Evolutionary conservation across 2,329 filamentous ascomycete genomes (phyloP).

Genomic region (Neopestalotiopsis clavispora): DNA sequence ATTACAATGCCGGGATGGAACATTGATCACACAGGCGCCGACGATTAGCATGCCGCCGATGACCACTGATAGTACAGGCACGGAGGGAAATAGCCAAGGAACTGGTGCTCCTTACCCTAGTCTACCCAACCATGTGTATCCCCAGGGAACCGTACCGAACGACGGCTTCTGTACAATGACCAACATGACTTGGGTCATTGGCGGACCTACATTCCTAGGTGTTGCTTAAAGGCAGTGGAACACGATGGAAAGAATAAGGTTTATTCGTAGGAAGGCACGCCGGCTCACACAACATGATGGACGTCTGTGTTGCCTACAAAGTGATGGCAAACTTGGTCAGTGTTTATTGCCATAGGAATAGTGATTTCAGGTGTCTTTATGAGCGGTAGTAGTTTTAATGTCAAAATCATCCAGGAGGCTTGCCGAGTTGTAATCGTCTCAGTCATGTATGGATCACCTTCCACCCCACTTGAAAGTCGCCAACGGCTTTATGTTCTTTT

Average conservation of each 20-base stretch:
- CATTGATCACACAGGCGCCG: neutral
- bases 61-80: neutral
- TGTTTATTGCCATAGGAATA: no score
- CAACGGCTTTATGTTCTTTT: no score
- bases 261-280: neutral
- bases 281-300: no score
- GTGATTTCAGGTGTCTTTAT: no score
- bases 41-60: neutral
- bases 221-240: neutral
- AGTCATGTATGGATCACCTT: no score
- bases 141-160: neutral
- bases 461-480: no score
- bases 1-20: constrained; percentile 5
- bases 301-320: no score
- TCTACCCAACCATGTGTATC: neutral
- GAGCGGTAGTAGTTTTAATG: no score
- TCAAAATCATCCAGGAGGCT: no score
- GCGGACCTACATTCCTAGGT: neutral
- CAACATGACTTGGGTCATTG: neutral
- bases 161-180: neutral
- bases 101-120: neutral
- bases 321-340: no score
- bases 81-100: neutral
- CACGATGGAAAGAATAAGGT: neutral
- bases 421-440: no score